A percentile compares a stretch with the other conserved stretches of the same genome.
Conservation (phyloP, 202 grass and related monocot genomes). For the Setaria italica region DNA sequence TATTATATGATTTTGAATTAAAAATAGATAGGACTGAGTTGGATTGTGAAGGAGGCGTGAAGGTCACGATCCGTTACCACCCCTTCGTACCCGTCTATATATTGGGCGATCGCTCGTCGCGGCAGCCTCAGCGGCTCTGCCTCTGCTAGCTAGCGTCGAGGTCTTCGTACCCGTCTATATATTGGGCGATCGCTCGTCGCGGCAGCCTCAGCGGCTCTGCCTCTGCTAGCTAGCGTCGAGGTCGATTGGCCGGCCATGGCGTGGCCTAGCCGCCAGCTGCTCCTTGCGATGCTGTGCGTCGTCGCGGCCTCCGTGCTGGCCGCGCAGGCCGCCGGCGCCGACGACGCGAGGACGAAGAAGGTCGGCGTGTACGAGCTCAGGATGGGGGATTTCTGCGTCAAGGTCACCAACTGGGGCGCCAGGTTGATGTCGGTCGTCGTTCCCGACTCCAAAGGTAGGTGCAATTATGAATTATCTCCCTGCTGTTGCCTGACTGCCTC, state of each 20-base stretch:
- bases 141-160: too few relatives aligned
- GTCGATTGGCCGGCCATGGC: background rate
- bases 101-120: background rate
- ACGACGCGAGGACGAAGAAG: background rate
- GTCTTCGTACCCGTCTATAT: background rate
- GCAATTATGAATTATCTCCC: background rate
- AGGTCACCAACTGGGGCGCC: constrained; percentile 72
- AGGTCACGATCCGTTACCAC: too few relatives aligned
- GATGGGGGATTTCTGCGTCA: constrained; percentile 64
- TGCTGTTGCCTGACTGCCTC: too few relatives aligned
- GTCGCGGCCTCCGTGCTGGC: constrained; percentile 8
- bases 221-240: too few relatives aligned
- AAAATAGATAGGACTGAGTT: too few relatives aligned
- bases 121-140: background rate
- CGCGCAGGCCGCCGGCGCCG: constrained; percentile 6
- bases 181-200: background rate
- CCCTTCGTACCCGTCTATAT: background rate
- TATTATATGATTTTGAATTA: too few relatives aligned
- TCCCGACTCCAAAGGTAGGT: constrained; percentile 66
- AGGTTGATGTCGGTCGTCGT: constrained; percentile 57
- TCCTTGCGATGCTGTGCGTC: constrained; percentile 39
- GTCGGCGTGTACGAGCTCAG: constrained; percentile 62
- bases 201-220: background rate
- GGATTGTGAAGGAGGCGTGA: too few relatives aligned
- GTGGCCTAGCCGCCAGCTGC: background rate